Conservation (phyloP, 1,284 basidiomycete genomes). For the Earliella scabrosa region DNA sequence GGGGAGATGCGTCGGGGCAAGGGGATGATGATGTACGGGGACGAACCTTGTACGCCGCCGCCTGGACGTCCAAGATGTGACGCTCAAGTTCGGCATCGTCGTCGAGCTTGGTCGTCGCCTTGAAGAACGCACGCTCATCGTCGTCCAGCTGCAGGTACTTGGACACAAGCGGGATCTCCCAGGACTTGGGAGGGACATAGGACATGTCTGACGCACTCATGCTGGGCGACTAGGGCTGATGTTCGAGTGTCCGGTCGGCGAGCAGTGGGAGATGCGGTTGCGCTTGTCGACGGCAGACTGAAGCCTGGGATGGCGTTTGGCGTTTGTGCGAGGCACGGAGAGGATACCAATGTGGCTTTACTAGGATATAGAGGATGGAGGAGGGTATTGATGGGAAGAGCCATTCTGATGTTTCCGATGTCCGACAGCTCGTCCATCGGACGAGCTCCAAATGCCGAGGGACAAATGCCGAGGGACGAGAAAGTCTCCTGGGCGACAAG, state of each 20-base stretch:
- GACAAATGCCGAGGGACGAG: too few species aligned
- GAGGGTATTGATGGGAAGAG: neutral
- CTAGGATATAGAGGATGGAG: conserved; percentile 1
- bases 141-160: conserved; percentile 15
- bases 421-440: neutral
- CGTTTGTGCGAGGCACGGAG: neutral
- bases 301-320: neutral
- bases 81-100: conserved; percentile 45
- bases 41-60: conserved; percentile 28
- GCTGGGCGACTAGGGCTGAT: neutral
- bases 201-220: conserved; percentile 4
- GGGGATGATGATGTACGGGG: neutral
- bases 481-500: neutral
- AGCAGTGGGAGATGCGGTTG: neutral
- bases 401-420: neutral
- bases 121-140: conserved; percentile 44
- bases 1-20: neutral
- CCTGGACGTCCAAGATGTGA: conserved; percentile 49
- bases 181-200: conserved; percentile 6
- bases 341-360: neutral
- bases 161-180: conserved; percentile 9
- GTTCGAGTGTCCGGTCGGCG: neutral
- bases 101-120: conserved; percentile 43
- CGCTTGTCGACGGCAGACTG: neutral
- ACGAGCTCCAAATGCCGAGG: neutral